phyloP scores from a whole-genome alignment of 371 early-diverging fungal genomes.

The Zychaea mexicana region DNA sequence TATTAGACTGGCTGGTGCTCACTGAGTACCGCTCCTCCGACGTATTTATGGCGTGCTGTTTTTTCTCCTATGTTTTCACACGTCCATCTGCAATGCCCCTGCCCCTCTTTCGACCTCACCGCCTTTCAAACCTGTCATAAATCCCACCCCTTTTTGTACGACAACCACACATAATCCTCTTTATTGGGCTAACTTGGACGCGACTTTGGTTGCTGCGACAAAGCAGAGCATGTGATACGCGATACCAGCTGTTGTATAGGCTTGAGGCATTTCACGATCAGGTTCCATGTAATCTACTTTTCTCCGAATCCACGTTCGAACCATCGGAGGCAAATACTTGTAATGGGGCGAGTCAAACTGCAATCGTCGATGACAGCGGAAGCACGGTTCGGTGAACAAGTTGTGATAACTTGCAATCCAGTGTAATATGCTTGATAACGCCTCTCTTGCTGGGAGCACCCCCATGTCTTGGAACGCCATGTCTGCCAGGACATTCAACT shows the following conservation, averaged over 20 bases:
- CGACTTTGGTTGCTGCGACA: conserved; percentile 24
- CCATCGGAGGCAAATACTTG: conserved; percentile 45
- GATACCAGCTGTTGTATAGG: conserved; percentile 16
- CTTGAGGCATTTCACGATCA: conserved; percentile 8
- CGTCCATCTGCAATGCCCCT: too few species aligned
- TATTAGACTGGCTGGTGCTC: too few species aligned
- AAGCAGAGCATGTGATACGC: conserved; percentile 46
- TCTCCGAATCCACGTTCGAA: conserved; percentile 45
- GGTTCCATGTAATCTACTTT: conserved; percentile 9
- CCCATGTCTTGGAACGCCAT: conserved; percentile 44
- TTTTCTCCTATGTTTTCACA: too few species aligned
- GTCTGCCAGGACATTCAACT: conserved; percentile 33
- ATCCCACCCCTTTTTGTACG: too few species aligned
- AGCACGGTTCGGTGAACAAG: conserved; percentile 41
- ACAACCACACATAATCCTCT: too few species aligned
- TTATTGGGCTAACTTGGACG: conserved; percentile 10
- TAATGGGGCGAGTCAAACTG: conserved; percentile 49
- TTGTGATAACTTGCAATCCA: conserved; percentile 46
- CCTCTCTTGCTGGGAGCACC: conserved; percentile 30
- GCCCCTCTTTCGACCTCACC: too few species aligned
- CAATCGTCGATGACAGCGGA: conserved; percentile 42
- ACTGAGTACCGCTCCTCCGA: too few species aligned
- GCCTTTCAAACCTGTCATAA: too few species aligned
- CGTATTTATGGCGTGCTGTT: too few species aligned
- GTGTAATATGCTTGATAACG: conserved; percentile 35